Evolutionary conservation across 306 rosid species (phyloP).

Genomic region (Pachyrhizus erosus): DNA sequence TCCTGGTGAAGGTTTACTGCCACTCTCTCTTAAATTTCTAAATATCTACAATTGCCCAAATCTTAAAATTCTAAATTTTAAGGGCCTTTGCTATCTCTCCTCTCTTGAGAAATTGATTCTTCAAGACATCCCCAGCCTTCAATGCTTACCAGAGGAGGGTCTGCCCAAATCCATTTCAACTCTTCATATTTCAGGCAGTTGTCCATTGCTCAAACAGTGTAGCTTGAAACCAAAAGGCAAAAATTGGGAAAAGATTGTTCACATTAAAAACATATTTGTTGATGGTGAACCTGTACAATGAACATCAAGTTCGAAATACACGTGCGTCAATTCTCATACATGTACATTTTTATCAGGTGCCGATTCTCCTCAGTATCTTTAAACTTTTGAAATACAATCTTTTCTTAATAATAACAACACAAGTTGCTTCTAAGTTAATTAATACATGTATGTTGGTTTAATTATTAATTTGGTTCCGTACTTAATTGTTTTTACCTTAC

Average conservation of each 20-base stretch:
- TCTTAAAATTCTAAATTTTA: neutral
- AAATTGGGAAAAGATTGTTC: neutral
- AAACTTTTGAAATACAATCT: neutral
- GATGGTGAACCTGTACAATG: neutral
- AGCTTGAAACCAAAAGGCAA: neutral
- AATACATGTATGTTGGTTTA: too few relatives aligned
- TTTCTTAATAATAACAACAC: neutral
- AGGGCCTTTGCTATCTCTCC: neutral
- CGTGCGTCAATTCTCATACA: neutral
- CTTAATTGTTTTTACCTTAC: too few relatives aligned
- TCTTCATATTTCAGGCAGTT: neutral
- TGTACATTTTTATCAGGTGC: neutral
- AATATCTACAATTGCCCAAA: neutral
- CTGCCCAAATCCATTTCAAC: neutral
- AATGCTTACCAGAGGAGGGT: neutral
- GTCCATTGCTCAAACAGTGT: neutral
- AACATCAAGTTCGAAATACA: neutral
- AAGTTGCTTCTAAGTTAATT: neutral
- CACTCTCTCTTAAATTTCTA: neutral
- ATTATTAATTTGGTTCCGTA: too few relatives aligned
- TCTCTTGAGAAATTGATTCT: neutral
- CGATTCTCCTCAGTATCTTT: neutral
- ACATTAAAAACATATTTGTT: neutral
- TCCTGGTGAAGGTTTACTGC: neutral
- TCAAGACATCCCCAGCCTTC: neutral